Base-by-base conservation (phyloP, 768 basidiomycete genomes). In the Boletus subparvulus region DNA sequence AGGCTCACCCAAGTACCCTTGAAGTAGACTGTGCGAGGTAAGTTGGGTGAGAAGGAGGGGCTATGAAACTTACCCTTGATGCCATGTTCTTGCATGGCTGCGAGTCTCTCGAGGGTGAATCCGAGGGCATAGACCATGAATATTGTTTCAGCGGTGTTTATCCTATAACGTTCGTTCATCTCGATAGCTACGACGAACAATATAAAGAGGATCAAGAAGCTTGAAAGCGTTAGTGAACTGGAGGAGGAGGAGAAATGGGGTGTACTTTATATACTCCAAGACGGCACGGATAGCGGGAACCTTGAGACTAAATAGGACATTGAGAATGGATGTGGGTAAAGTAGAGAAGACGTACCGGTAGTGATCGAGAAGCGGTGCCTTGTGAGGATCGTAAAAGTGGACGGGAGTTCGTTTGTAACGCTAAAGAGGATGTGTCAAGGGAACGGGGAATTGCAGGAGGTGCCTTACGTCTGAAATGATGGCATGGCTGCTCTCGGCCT, bases 81-180 rank as follows among this genome's bases (percentile, higher is more conserved):
- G 5, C 94, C 95, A 67, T 94, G 94, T 69, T 98, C 94, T 69
- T 97, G 92, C 87, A 96, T 93, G 4, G 93, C 88, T 21, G 95
- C 95, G 10, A 95, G 75, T 69, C 94, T 96, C 69, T 98, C 95
- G 19, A 98, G 78, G 1, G 91, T 83, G 70, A 97, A 98, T 0
- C 94, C 94, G 62, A 86, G 73, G 2, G 83, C 79, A 66, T 87
- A 90, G 4, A 83, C 61, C 84, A 97, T 93, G 70, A 98, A 98
- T 1, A 81, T 46, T 1, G 79, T 63, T 68, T 98, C 95, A 4
- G 83, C 69, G 1, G 64, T 54, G 67, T 93, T 94, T 60, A 98
- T 71, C 32, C 56, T 71, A 44, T 87, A 75, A 21, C 77, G 71
- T 49, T 86, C 78, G 60, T 83, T 85, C 58, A 83, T 80, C 73